Base-by-base conservation (phyloP, 352 stramenopile species). In the Peronosclerospora sorghi region DNA sequence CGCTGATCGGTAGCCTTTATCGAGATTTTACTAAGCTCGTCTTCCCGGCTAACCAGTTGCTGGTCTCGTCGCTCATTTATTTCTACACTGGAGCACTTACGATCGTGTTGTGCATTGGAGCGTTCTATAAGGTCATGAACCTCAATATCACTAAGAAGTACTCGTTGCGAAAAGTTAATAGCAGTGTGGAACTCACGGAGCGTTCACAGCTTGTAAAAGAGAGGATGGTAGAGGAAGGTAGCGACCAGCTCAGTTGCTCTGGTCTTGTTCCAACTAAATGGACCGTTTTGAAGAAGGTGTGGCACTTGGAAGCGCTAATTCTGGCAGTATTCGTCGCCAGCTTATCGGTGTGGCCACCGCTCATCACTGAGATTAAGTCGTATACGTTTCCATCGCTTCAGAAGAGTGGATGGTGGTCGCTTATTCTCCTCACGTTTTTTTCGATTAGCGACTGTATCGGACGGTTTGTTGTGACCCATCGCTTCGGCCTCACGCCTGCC, bases 11-110 rank as follows among this genome's bases (percentile, higher is more conserved):
- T 18, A 88, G 74, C 48, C 41, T 92, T 36, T 92, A 89, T 52
- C 68, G 79, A 18, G 76, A 87, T 43, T 12, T 88, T 6, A 92
- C 79, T 55, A 92, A 92, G 56, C 49, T 86, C 32, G 55, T 83
- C 24, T 92, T 89, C 53, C 72, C 76, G 0, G 38, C 51, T 0
- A 48, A 86, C 20, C 32, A 77, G 28, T 40, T 89, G 35, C 53
- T 92, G 27, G 40, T 57, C 3, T 88, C 73, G 32, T 85, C 73
- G 27, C 61, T 86, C 27, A 77, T 88, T 32, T 92, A 88, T 65
- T 89, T 89, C 51, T 89, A 89, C 49, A 78, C 67, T 0, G 80
- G 80, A 26, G 80, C 74, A 5, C 40, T 89, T 29, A 88, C 80
- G 4, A 86, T 92, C 43, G 68, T 54, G 28, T 51, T 87, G 17